Conservation (phyloP, 78 protist genomes). For the Speleostelium caveatum region DNA sequence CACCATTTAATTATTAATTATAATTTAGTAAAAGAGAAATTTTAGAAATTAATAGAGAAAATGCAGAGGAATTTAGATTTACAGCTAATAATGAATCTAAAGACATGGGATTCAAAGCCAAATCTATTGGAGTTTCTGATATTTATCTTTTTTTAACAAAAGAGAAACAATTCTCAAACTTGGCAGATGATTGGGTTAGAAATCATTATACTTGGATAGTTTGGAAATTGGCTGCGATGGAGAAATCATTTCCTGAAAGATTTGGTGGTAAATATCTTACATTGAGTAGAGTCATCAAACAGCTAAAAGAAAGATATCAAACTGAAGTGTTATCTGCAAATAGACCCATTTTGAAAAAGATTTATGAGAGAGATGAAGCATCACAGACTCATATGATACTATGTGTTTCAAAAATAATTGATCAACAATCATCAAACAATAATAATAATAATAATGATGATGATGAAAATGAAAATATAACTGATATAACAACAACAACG, state of each 20-base stretch:
- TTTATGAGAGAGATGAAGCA: slow-evolving; percentile 70
- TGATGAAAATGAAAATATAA: background rate
- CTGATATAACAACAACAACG: background rate
- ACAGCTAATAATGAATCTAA: slow-evolving; percentile 2
- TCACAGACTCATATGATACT: slow-evolving; percentile 66
- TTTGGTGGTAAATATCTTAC: slow-evolving; percentile 45
- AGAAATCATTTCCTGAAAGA: slow-evolving; percentile 37
- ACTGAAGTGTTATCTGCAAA: slow-evolving; percentile 35
- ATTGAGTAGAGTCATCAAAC: slow-evolving; percentile 20
- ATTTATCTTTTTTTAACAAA: background rate
- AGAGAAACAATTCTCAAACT: background rate
- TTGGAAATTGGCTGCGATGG: slow-evolving; percentile 85
- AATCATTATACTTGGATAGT: slow-evolving; percentile 89
- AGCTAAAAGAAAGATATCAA: slow-evolving; percentile 47
- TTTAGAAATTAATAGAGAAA: slow-evolving; percentile 18
- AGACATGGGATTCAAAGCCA: background rate
- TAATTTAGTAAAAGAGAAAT: slow-evolving; percentile 1
- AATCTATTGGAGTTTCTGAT: slow-evolving; percentile 38
- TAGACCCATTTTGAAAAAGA: slow-evolving; percentile 34
- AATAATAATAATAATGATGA: background rate
- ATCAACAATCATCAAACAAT: background rate
- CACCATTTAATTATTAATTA: background rate
- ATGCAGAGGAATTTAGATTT: slow-evolving; percentile 42
- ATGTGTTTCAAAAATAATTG: slow-evolving; percentile 56
- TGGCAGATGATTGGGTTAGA: slow-evolving; percentile 65